Evolutionary conservation across 2,329 filamentous ascomycete genomes (phyloP).

Genomic region (Monosporascus cannonballus): DNA sequence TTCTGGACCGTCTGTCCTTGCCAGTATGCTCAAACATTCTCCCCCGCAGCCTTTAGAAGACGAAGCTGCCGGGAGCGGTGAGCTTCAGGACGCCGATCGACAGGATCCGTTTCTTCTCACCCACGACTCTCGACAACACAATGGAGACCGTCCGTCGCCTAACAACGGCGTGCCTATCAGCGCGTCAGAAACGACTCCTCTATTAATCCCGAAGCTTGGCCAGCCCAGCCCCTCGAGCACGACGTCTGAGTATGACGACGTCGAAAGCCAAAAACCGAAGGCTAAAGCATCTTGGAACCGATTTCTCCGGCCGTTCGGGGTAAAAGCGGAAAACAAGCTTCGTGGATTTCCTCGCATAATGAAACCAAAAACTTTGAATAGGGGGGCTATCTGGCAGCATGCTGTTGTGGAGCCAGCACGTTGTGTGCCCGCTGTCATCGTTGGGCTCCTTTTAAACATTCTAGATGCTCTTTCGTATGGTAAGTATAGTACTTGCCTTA

Average conservation of each 20-base stretch:
- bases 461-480: conserved; percentile 93
- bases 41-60: conserved; percentile 32
- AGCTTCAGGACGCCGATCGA: background rate
- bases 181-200: conserved; percentile 39
- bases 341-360: conserved; percentile 27
- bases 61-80: background rate
- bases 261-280: conserved; percentile 45
- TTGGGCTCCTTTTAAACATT: conserved; percentile 86
- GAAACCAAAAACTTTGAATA: conserved; percentile 69
- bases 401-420: conserved; percentile 61
- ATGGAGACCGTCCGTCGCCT: conserved; percentile 1
- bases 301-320: conserved; percentile 21
- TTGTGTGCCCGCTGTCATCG: conserved; percentile 77
- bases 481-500: conserved; percentile 25
- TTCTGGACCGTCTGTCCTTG: conserved; percentile 29
- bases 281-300: conserved; percentile 8
- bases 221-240: conserved; percentile 22
- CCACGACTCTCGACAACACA: conserved; percentile 1
- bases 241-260: conserved; percentile 31
- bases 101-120: conserved; percentile 4
- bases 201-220: conserved; percentile 33
- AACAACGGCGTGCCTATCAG: background rate
- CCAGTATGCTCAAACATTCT: conserved; percentile 44
- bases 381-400: conserved; percentile 55
- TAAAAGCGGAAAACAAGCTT: conserved; percentile 12